Base-by-base conservation (phyloP, 345 rosid genomes). In the Conringia planisiliqua region DNA sequence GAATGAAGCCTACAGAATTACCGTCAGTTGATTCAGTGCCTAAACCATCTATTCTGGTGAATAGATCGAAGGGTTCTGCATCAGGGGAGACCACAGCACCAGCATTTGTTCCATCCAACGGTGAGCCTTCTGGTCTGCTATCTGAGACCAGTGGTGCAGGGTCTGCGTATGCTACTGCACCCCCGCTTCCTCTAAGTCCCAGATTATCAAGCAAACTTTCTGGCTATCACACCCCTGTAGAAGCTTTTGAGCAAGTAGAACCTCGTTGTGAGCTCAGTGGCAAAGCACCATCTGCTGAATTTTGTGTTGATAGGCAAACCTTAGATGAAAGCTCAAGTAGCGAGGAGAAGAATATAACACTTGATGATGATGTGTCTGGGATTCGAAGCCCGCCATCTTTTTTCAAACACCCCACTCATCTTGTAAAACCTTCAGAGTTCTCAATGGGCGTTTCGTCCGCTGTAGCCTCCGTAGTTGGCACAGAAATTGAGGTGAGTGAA, bases 391-490 rank as follows among this genome's bases (percentile, higher is more conserved):
- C 39, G 1, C 61, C 16, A 30, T 5, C 20, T 16, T 56, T 55
- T 29, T 55, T 56, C 22, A 56, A n/a, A 10, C 39, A 1, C 61
- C 61, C 61, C 18, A n/a, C 39, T 56, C 61, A 30, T 83, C 81
- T 90, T 64, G 78, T 93, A 73, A 93, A 89, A 54, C 98, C 96
- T 16, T 85, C 96, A 26, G 97, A 93, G 83, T 82, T 93, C 56
- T 69, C 84, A 64, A 83, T 80, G 90, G 86, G 86, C 7, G 80
- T 75, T 76, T 75, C 91, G 8, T 82, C 95, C 17, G 68, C 91
- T 71, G 90, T 86, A 61, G 68, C 75, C 62, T 71, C 82, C 62
- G 73, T 76, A 17, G 64, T 62, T n/a, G 84, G 78, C 78, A 58
- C 80, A 26, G 88, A 82, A 76, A 69, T 84, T 54, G 96, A 89